Base-by-base conservation (phyloP, 768 basidiomycete genomes). In the Tylopilus felleus region DNA sequence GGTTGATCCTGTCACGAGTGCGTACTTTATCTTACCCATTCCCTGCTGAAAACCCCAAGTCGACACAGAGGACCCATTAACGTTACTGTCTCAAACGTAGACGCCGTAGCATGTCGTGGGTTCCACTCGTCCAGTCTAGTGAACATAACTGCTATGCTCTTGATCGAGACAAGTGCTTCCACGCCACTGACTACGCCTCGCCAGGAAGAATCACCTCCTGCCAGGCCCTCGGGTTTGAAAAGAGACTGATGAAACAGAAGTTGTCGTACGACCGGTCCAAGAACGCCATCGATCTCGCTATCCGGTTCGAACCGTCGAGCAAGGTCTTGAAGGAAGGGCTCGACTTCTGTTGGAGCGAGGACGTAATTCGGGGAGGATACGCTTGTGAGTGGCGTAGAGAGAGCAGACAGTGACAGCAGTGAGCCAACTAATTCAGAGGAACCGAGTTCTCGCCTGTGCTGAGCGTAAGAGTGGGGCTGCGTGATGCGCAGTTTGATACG, bases 21-120 rank as follows among this genome's bases (percentile, higher is more conserved):
- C 33, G n/a, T 4, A 3, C 9, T 33, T 31, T 28, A 29, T 49
- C 80, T 60, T 66, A 95, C 88, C 85, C 92, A 95, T 79, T 98
- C 90, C 51, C 83, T 74, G n/a, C 85, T 80, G 66, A 96, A 98
- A 6, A 94, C 84, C 36, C 88, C 87, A 49, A 98, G 75, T 31
- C 93, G 77, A 57, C 88, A 82, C 25, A 98, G 71, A 1, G 93
- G 93, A 0, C 97, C 97, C 60, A 98, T 73, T 40, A 98, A 73
- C 47, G 85, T 89, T 58, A 70, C 61, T 13, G 52, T 73, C 70
- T 93, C 90, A 63, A 93, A 84, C 3, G 72, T 78, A 3, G 77
- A 65, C 9, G 86, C 81, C 7, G 78, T 80, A 22, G 83, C 83
- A 57, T 77, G 66, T 8, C 68, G 58, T 39, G 89, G 88, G 60